A percentile compares a stretch with the other conserved stretches of the same genome.
Evolutionary conservation across 495 filamentous ascomycete species (phyloP).

Genomic region (Penicillium paradoxum): DNA sequence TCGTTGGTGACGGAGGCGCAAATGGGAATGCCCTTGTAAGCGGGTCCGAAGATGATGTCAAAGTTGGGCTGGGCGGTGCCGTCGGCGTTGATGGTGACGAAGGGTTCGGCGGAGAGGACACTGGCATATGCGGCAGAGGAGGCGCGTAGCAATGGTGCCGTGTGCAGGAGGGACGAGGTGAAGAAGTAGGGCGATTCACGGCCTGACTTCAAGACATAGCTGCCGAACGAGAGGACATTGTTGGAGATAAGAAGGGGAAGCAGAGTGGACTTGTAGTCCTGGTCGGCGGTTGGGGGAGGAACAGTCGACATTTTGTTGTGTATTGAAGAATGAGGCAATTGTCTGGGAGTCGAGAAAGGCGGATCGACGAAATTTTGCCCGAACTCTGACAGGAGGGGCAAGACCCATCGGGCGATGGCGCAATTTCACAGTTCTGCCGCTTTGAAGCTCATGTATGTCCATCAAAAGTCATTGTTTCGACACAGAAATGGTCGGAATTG

Average conservation of each 20-base stretch:
- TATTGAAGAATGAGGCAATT: background rate
- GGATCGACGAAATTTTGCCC: conserved; percentile 16
- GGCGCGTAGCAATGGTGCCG: conserved; percentile 63
- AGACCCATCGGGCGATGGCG: background rate
- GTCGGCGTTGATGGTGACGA: conserved; percentile 33
- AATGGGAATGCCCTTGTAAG: conserved; percentile 93
- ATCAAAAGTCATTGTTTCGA: no score
- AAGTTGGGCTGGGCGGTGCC: conserved; percentile 30
- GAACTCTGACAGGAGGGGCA: conserved; percentile 17
- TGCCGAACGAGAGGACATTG: conserved; percentile 81
- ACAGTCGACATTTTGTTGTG: conserved; percentile 19
- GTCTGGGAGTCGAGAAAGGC: no score
- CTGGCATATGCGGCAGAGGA: conserved; percentile 76
- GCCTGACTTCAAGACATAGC: conserved; percentile 84
- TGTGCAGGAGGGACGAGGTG: conserved; percentile 85
- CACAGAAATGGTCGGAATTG: no score
- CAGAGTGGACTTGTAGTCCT: conserved; percentile 62
- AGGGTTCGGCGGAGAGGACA: conserved; percentile 52
- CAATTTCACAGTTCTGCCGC: no score
- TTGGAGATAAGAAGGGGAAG: conserved; percentile 65
- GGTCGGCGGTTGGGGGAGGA: conserved; percentile 24
- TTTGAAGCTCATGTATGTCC: no score
- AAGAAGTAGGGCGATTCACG: conserved; percentile 98
- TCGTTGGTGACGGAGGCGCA: conserved; percentile 67
- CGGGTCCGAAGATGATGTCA: conserved; percentile 60